Percentiles rank a stretch among this genome's conserved stretches.
Conservation (phyloP, 306 rosid genomes). For the Cucumis hystrix region DNA sequence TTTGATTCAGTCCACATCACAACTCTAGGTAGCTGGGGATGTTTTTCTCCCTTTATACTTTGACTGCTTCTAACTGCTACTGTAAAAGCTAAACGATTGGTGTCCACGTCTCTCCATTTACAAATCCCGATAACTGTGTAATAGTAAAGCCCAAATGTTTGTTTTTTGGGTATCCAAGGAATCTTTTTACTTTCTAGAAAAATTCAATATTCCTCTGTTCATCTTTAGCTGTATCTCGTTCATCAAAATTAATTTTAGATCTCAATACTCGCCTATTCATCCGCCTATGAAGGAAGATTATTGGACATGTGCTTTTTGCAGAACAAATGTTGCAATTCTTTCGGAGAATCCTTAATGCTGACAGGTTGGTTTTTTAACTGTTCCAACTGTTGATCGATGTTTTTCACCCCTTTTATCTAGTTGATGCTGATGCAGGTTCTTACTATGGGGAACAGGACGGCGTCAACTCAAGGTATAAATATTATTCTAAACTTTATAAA, state of each 20-base stretch:
- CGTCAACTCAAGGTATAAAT: neutral
- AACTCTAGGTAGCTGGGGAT: constrained; percentile 24
- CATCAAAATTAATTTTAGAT: neutral
- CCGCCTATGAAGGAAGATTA: neutral
- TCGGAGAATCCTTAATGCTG: neutral
- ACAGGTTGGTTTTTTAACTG: neutral
- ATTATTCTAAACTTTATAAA: neutral
- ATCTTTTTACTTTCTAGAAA: neutral
- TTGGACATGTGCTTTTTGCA: neutral
- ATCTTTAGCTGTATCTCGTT: neutral
- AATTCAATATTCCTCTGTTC: neutral
- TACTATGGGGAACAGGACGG: neutral
- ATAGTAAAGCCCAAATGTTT: neutral
- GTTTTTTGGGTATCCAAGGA: neutral
- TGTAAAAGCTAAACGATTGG: constrained; percentile 16
- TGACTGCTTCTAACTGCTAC: constrained; percentile 33
- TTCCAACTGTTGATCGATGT: neutral
- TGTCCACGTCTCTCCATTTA: constrained; percentile 22
- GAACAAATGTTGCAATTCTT: neutral
- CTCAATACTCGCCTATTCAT: neutral
- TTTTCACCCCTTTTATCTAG: neutral
- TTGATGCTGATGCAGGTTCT: neutral
- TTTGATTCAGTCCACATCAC: constrained; percentile 22
- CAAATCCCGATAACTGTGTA: neutral
- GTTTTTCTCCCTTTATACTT: constrained; percentile 9